phyloP scores from a whole-genome alignment of 2,329 filamentous ascomycete species.

The Pseudogymnoascus sp. region DNA sequence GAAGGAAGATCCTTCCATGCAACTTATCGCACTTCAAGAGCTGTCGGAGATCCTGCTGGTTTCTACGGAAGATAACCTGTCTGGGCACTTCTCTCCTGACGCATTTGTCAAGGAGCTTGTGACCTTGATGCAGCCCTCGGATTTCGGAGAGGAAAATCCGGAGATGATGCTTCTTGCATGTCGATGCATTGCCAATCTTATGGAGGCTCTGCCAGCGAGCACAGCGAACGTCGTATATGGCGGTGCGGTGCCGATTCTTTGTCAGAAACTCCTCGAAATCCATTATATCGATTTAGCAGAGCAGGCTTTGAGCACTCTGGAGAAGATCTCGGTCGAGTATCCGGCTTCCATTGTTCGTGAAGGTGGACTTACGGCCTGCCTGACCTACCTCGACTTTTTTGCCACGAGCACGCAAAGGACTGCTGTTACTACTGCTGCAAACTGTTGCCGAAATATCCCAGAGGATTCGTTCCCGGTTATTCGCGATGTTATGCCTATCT shows the following conservation, averaged over 20 bases:
- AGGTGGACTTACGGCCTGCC: constrained; percentile 88
- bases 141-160: constrained; percentile 79
- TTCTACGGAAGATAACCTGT: constrained; percentile 92
- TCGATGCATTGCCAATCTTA: constrained; percentile 89
- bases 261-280: constrained; percentile 91
- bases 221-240: constrained; percentile 96
- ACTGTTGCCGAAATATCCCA: constrained; percentile 95
- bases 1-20: constrained; percentile 78
- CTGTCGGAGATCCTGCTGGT: constrained; percentile 88
- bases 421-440: constrained; percentile 93
- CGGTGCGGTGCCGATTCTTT: constrained; percentile 89
- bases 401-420: constrained; percentile 94
- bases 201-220: constrained; percentile 91
- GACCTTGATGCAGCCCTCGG: constrained; percentile 81
- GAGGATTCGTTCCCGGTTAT: constrained; percentile 90
- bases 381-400: constrained; percentile 96
- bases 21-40: constrained; percentile 88
- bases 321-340: constrained; percentile 96
- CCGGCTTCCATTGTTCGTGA: constrained; percentile 92
- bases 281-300: constrained; percentile 96
- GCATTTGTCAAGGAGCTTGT: constrained; percentile 94
- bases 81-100: constrained; percentile 91
- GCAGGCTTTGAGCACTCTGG: constrained; percentile 89
- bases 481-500: constrained; percentile 90
- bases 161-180: constrained; percentile 97